These are phyloP conservation scores for Micromonas commoda DNA, from an alignment of 139 green algal species.

Conservation along the genomic window DNA sequence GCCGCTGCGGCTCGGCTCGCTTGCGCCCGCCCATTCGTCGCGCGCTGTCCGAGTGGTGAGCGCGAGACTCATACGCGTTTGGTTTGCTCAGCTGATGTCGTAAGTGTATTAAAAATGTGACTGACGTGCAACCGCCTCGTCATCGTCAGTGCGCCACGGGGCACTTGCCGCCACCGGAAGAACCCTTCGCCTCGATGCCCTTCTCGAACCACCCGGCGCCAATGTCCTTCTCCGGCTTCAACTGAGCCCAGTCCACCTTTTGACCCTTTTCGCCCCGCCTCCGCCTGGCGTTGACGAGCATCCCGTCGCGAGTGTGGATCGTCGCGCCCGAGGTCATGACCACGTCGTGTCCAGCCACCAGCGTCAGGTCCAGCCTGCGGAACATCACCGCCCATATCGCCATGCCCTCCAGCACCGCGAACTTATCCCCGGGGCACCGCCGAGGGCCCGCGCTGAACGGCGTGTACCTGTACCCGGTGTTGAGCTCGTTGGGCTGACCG, in stretches of 20 bases:
- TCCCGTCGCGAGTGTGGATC: constrained; percentile 44
- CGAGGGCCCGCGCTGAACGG: constrained; percentile 82
- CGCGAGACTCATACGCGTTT: too few species aligned
- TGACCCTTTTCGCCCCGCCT: not conserved
- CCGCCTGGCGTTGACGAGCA: not conserved
- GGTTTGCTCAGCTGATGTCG: too few species aligned
- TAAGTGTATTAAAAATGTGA: too few species aligned
- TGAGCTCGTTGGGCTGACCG: constrained; percentile 87
- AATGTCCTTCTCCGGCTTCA: not conserved
- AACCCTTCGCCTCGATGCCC: not conserved
- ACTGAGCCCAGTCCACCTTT: constrained; percentile 9
- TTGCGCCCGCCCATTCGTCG: too few species aligned
- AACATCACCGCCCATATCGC: constrained; percentile 70
- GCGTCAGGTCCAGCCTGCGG: constrained; percentile 65
- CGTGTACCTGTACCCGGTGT: constrained; percentile 91
- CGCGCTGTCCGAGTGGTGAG: too few species aligned
- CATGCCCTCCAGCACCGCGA: constrained; percentile 73
- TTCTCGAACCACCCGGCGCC: constrained; percentile 3
- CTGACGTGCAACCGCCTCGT: too few species aligned
- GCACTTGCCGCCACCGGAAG: not conserved
- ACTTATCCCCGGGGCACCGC: constrained; percentile 96
- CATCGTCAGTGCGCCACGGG: not conserved
- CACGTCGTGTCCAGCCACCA: constrained; percentile 70
- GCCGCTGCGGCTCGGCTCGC: not conserved
- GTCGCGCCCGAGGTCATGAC: constrained; percentile 87